Base-by-base conservation (phyloP, 2,329 filamentous ascomycete species). In the Pseudogymnoascus sp. region DNA sequence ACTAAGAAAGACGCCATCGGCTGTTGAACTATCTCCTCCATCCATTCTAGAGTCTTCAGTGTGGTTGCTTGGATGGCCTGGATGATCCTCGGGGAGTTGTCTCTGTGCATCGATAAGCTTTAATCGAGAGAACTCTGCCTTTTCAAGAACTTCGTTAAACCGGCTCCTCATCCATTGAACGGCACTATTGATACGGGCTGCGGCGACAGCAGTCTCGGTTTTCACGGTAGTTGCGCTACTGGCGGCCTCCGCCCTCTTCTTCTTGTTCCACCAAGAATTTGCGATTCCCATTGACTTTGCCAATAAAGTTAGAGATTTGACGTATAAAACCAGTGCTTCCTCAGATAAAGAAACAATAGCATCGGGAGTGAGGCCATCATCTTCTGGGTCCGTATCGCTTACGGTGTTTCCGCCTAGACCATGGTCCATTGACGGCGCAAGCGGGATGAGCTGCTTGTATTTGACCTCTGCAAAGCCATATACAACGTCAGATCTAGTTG, bases 391-490 rank as follows among this genome's bases (percentile, higher is more conserved):
- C 4, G 75, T 74, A 19, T 86, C 83, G 11, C 76, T 73, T 7
- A 78, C 72, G 3, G 78, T 77, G n/a, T 83, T 75, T 12, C 87
- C 86, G 6, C 88, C 87, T 3, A 91, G 81, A 5, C 85, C 86
- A 68, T 89, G 86, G 59, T 90, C 86, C 68, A 83, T 84, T 0
- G 90, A 93, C 1, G 93, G 95, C 1, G 91, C 87, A 50, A 95
- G 79, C 2, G 95, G 95, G 60, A 97, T 85, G n/a, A 99, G 83
- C 75, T 99, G 95, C 75, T 96, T 95, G 77, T 96, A 97, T 76
- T 99, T 99, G 72, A 99, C 93, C 77, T 99, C 93, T 5, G 95
- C 95, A 75, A 99, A 98, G 2, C 93, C 93, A 74, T 93, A 99
- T 2, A 99, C 93, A 53, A 97, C 95, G 74, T 99, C 93, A 72